These are phyloP conservation scores for Leccinum solheimii DNA, from an alignment of 1,284 basidiomycete species.

Conservation along the genomic window DNA sequence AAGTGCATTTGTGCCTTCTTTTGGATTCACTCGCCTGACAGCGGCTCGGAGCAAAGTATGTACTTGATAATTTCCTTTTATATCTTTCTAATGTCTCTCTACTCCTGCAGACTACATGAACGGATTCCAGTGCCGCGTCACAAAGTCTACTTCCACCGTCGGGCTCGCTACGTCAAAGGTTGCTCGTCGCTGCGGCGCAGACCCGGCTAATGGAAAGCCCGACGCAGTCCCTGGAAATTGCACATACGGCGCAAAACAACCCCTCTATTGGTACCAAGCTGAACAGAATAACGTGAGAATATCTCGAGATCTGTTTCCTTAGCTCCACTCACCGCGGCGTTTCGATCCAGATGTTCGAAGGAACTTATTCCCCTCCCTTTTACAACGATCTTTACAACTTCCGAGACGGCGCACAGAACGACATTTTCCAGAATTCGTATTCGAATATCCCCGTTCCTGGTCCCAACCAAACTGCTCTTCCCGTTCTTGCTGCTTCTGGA, in stretches of 20 bases:
- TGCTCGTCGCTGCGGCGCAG: slow-evolving; percentile 59
- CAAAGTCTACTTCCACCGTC: slow-evolving; percentile 52
- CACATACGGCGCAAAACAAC: slow-evolving; percentile 64
- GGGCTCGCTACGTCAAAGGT: slow-evolving; percentile 53
- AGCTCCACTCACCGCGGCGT: neutral
- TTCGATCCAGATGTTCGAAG: slow-evolving; percentile 43
- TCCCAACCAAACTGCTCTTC: slow-evolving; percentile 26
- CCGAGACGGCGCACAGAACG: slow-evolving; percentile 47
- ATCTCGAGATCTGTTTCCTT: neutral
- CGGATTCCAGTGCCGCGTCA: slow-evolving; percentile 71
- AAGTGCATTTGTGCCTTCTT: slow-evolving; percentile 72
- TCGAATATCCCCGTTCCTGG: slow-evolving; percentile 23
- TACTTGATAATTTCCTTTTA: neutral
- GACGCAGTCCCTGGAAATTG: slow-evolving; percentile 58
- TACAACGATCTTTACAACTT: slow-evolving; percentile 49
- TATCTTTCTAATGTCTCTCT: neutral
- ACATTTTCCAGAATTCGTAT: slow-evolving; percentile 43
- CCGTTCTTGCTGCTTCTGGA: slow-evolving; percentile 9
- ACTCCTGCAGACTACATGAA: slow-evolving; percentile 65
- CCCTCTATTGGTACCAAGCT: slow-evolving; percentile 65
- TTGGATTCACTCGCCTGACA: slow-evolving; percentile 64
- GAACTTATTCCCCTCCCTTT: slow-evolving; percentile 41
- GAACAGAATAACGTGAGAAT: slow-evolving; percentile 56
- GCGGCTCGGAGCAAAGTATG: slow-evolving; percentile 49
- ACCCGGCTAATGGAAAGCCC: slow-evolving; percentile 42